Conservation (phyloP, 208 protist species). For the Naegleria lovaniensis region DNA sequence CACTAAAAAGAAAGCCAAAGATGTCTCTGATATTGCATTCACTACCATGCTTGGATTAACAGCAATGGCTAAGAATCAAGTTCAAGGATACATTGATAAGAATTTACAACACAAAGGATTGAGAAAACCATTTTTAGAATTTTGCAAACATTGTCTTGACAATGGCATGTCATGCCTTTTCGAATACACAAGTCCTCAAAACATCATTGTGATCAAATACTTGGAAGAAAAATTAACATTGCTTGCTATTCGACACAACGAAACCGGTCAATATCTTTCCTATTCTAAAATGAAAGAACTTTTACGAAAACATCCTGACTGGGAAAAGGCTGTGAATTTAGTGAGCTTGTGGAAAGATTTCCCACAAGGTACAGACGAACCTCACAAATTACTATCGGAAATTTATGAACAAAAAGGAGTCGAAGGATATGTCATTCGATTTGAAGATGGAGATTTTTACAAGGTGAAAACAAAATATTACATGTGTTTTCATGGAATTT, state of each 20-base stretch:
- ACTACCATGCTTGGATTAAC: neutral
- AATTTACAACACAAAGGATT: neutral
- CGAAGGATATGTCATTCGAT: conserved; percentile 2
- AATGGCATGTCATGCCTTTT: neutral
- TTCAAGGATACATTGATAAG: neutral
- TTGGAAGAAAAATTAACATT: neutral
- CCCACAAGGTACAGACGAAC: neutral
- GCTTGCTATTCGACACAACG: neutral
- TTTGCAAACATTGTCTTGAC: neutral
- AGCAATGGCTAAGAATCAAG: neutral
- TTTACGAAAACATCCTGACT: neutral
- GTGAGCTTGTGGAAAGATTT: neutral
- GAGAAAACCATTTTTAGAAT: neutral
- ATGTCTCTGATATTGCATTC: neutral
- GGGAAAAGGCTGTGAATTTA: neutral
- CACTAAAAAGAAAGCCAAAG: neutral
- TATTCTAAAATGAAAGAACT: neutral
- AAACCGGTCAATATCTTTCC: neutral
- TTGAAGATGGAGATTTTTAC: conserved; percentile 3
- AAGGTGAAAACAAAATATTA: conserved; percentile 11
- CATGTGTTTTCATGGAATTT: neutral
- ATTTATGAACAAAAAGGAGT: neutral
- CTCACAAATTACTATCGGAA: neutral
- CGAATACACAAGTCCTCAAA: neutral
- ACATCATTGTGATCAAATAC: neutral